Base-by-base conservation (phyloP, 352 stramenopile species). In the Blastocystis sp. region DNA sequence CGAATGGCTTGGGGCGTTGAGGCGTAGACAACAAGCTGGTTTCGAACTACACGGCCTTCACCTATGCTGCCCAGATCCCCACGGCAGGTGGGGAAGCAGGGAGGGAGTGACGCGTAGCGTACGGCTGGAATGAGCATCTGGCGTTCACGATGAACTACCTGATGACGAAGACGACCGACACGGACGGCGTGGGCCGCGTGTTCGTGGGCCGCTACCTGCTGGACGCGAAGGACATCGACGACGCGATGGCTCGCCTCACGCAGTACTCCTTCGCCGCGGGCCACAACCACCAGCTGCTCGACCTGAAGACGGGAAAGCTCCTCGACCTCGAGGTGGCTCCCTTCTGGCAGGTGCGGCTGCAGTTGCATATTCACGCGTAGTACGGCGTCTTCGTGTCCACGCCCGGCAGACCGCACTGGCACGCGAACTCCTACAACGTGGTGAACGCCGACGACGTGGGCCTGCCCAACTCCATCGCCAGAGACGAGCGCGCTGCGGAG, bases 121-220 rank as follows among this genome's bases (percentile, higher is more conserved):
- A 79, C 43, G 78, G 78, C 45, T 88, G 78, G 78, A 88, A 88
- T 41, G 78, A 78, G 28, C 48, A 88, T 9, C 52, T 88, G 11
- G 78, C 67, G 23, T 88, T 88, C 53, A 88, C 64, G 9, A 88
- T 88, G 78, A 88, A 88, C 52, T 88, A 88, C 40, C 65, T 88
- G 4, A 76, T 79, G 40, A 88, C 78, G 1, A 79, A 76, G 43
- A 66, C 65, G 3, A 65, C 64, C 7, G 78, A 88, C 45, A 14
- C 64, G 19, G 48, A 88, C 56, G 78, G 78, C 40, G 67, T 88
- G 21, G 67, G 78, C 34, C 78, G 78, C 40, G 67, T 79, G 56
- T 88, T 88, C 65, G 67, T 88, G 21, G 78, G 64, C 23, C 78
- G 78, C 14, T 88, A 78, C 17, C 67, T 88, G 2, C 53, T 88